phyloP scores from a whole-genome alignment of 352 stramenopile species.

The Pythium dissimile region DNA sequence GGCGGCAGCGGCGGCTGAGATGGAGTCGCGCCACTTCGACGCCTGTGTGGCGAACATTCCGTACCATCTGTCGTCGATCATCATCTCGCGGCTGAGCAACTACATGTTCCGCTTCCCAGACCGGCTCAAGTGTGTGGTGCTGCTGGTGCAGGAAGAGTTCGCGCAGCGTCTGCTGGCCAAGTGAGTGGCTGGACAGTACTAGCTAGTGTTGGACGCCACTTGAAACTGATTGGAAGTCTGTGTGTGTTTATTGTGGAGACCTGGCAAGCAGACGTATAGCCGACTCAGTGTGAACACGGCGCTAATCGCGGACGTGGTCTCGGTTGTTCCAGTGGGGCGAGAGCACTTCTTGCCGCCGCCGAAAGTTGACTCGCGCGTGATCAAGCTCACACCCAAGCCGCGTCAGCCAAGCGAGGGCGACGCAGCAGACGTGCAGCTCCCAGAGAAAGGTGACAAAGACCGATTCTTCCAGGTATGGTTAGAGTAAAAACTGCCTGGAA shows the following conservation, averaged over 20 bases:
- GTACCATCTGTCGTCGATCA: slow-evolving; percentile 84
- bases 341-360: slow-evolving; percentile 72
- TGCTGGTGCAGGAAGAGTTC: slow-evolving; percentile 87
- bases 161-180: slow-evolving; percentile 65
- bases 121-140: slow-evolving; percentile 55
- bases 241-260: slow-evolving; percentile 26
- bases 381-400: slow-evolving; percentile 49
- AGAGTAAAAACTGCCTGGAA: background rate
- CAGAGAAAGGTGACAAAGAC: slow-evolving; percentile 19
- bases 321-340: slow-evolving; percentile 53
- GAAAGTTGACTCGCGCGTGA: slow-evolving; percentile 82
- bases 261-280: slow-evolving; percentile 75
- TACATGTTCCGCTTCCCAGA: slow-evolving; percentile 63
- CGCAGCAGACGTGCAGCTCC: slow-evolving; percentile 11
- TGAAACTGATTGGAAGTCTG: background rate
- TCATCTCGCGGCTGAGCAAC: slow-evolving; percentile 70
- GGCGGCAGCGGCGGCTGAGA: slow-evolving; percentile 3
- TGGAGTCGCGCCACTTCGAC: slow-evolving; percentile 36
- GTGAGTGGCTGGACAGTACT: slow-evolving; percentile 19
- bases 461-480: slow-evolving; percentile 50
- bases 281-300: slow-evolving; percentile 77
- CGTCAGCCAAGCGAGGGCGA: background rate
- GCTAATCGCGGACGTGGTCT: slow-evolving; percentile 62
- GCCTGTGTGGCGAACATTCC: slow-evolving; percentile 85
- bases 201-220: background rate